Base-by-base conservation (phyloP, 257 asterid genomes). In the Nicotiana attenuata region DNA sequence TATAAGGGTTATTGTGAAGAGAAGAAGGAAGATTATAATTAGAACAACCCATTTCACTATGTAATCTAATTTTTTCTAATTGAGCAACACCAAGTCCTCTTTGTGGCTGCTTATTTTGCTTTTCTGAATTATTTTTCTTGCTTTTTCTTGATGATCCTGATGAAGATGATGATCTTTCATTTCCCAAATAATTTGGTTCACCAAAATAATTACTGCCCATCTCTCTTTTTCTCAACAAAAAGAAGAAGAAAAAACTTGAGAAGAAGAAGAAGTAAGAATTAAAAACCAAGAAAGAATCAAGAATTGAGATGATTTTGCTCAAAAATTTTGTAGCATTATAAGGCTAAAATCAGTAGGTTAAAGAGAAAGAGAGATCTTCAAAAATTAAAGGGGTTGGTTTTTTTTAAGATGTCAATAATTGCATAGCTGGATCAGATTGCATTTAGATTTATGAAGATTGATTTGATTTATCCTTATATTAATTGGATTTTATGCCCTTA, bases 51-150 rank as follows among this genome's bases (percentile, higher is more conserved):
- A 91, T 89, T 89, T 95, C 95, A 83, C 87, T 88, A 61, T 93
- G 93, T 82, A 95, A 82, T 88, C 98, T 93, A 85, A 95, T 95
- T 86, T 93, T 94, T 86, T 94, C 98, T 84, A 94, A 90, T 86
- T 94, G 97, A 5, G 98, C 97, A 87, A 93, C 97, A 38, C 98
- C 97, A 56, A 94, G 95, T 3, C 98, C 98, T 85, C 97, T 89
- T 60, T 93, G 98, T 3, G 98, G 98, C 75, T 93, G 97, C 26
- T 94, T 94, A 3, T 73, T 73, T 0, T 94, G 96, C 91, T 93
- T 94, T 53, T 94, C 97, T 0, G 95, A 89, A 73, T 85, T 67
- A 61, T 52, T 85, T 85, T 92, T 95, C 82, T 92, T 95, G 85
- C 93, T 87, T 79, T 91, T 92, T 60, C 94, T 88, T 53, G 93